Evolutionary conservation across 148 eudicot species (phyloP), one percentile per base, ranked within the genome.

Genomic region (Fagopyrum esculentum): DNA sequence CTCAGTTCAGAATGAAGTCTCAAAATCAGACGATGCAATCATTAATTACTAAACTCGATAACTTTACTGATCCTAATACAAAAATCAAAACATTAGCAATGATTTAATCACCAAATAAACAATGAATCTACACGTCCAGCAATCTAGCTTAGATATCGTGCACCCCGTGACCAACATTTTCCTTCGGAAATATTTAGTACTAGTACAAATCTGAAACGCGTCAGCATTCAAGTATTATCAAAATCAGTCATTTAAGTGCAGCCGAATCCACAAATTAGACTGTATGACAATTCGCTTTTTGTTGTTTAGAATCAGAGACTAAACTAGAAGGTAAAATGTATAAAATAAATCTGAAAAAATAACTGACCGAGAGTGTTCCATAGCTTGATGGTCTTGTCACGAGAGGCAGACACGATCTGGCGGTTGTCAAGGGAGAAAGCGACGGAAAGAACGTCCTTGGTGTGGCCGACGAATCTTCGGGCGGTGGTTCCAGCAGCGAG

Each of bases 401-500:
- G 84, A 3, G 90, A 86, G 2, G 91, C 95, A 0, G 91, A 90
- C 1, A 88, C 90, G 74, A 90, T 90, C 87, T 88, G 91, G 46
- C 95, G 87, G 80, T 90, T 90, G 59, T 90, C 95, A 22, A 88
- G 78, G 5, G 91, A 88, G 83, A 90, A 88, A 3, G 91, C 90
- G 6, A 88, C 95, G 29, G 89, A 88, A 55, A 90, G 83, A 4
- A 86, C 95, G 73, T 90, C 95, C 75, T 90, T 90, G 47, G 89
- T 79, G 84, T 90, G 95, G 5, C 91, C 95, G 3, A 84, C 87
- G 76, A 35, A 90, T 43, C 80, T 68, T 50, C 73, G 44, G 29
- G 76, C 54, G 29, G 66, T 63, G 59, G 66, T 68, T 45, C 70
- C 66, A 11, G 69, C 15, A 48, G 83, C 73, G 68, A 80, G 83